A percentile compares a stretch with the other conserved stretches of the same genome.
Conservation (phyloP, 179 eudicot species). For the Monotropa hypopitys region DNA sequence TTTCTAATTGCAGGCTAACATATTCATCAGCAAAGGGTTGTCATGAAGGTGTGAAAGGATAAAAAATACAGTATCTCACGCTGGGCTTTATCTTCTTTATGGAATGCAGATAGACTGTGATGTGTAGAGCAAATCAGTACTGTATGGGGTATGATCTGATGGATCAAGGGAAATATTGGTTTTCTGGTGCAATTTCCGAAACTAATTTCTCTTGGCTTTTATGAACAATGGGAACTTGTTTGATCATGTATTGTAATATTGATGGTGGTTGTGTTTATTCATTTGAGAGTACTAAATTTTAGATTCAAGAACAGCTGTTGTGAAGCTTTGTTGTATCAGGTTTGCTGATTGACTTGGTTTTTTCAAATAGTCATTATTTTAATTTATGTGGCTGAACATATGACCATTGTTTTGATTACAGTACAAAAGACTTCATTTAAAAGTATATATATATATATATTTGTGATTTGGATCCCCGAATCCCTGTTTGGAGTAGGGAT, state of each 20-base stretch:
- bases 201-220: not conserved
- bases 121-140: not conserved
- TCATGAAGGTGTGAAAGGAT: not conserved
- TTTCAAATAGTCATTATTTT: too few species aligned
- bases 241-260: slow-evolving; percentile 25
- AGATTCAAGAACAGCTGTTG: not conserved
- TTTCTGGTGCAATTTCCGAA: not conserved
- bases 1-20: too few species aligned
- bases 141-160: not conserved
- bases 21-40: too few species aligned
- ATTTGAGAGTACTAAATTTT: not conserved
- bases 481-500: too few species aligned
- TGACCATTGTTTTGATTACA: too few species aligned
- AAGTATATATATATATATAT: too few species aligned
- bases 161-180: not conserved
- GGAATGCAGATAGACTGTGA: not conserved
- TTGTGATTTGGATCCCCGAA: too few species aligned
- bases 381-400: too few species aligned
- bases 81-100: not conserved
- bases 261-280: slow-evolving; percentile 6
- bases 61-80: not conserved
- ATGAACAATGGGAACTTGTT: slow-evolving; percentile 12
- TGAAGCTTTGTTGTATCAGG: too few species aligned
- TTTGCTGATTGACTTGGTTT: not conserved
- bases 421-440: too few species aligned